Base-by-base conservation (phyloP, 768 basidiomycete species). In the Phylloporus sp. region DNA sequence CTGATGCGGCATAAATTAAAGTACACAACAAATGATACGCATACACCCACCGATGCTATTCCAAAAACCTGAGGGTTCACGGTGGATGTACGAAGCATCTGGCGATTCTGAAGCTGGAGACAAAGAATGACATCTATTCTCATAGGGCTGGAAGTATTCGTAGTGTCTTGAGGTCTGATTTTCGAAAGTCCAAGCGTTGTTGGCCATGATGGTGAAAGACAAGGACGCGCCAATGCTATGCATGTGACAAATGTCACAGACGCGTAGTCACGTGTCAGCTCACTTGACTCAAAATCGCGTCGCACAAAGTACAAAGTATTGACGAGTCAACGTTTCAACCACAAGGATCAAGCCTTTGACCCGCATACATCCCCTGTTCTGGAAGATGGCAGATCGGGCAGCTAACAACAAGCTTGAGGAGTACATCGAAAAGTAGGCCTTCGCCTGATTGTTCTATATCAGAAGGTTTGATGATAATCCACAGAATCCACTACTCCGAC, bases 401-500 rank as follows among this genome's bases (percentile, higher is more conserved):
- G 76, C 53, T 63, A 75, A 41, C 69, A 78, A 43, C 73, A 75
- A 82, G 61, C 73, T 87, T 22, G 83, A 88, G 59, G 87, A 90
- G 65, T 88, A 85, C 63, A 86, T 89, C 49, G 85, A 88, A 65
- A 89, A 85, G 88, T 86, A 58, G 53, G 72, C 62, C 49, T 11
- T 51, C 20, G n/a, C 22, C n/a, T 49, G 38, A 57, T 53, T 22
- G 42, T 54, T 12, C 49, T 18, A 50, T 50, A 52, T 50, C 61
- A 61, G 50, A 58, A 50, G 56, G 54, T 31, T 39, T 58, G 56
- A 51, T 45, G 31, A 48, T 40, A 48, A 26, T 40, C 47, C 36
- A 20, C 58, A 92, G 90, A 68, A 93, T 93, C 61, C 86, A 91
- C 64, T 93, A 93, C 66, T 93, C 91, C 54, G 89, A 92, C 70